Base-by-base conservation (phyloP, 2,329 filamentous ascomycete species). In the Ascochyta clinopodiicola region DNA sequence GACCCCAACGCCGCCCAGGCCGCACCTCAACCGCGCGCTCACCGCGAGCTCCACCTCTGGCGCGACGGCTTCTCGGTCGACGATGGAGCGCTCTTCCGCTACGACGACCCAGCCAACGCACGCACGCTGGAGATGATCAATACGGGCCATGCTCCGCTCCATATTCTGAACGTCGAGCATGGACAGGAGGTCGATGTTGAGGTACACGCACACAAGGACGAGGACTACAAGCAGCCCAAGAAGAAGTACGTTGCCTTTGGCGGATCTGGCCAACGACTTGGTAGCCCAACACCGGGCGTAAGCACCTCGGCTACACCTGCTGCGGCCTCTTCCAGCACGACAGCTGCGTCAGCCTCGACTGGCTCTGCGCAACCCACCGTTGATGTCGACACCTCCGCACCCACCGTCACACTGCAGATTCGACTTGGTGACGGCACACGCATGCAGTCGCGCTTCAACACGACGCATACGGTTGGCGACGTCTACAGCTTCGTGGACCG, bases 51-150 rank as follows among this genome's bases (percentile, higher is more conserved):
- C 48, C 91, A 94, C 68, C 82, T 95, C 39, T 96, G 91, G 91
- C 83, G 84, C 37, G 88, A 96, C 70, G 91, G 91, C 13, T 94
- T 95, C 78, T 94, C 90, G 61, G 87, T 96, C 57, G 91, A 93
- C 56, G 90, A 95, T 67, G 91, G 91, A 25, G 84, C 87, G 42
- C 84, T 95, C 34, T 87, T 85, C 71, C 86, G 90, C 51, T 94
- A 91, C 69, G 89, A 93, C 67, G 90, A 95, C 72, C 90, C 90
- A 0, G 83, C 82, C 27, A 92, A 94, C 71, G 85, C 87, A 27
- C 81, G 82, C 44, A 89, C 89, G 48, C 80, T 95, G 39, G 81
- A 86, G 54, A 88, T 92, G 82, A 95, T 95, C 67, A 86, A 90
- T 57, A 82, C 85, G 19, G 91, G 91, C 8, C 86, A 89, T 17